Evolutionary conservation across 108 stramenopile genomes (phyloP).

Genomic region (Schizochytrium sp.): DNA sequence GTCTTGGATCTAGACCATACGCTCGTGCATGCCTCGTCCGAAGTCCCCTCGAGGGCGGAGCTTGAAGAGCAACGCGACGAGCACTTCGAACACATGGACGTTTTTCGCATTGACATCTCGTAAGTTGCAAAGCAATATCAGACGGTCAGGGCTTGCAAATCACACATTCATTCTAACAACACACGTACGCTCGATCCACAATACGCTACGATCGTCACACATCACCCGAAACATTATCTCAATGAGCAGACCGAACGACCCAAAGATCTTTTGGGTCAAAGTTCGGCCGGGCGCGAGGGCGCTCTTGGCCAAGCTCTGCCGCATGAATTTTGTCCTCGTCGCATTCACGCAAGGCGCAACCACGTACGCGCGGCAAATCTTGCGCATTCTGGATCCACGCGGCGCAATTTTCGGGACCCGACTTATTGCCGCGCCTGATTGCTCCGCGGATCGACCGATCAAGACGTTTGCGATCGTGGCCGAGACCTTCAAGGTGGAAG

Average conservation of each 20-base stretch:
- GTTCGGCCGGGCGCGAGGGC: not conserved
- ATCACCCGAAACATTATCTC: too few relatives aligned
- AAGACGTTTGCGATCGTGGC: not conserved
- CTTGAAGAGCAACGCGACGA: not conserved
- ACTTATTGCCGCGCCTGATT: not conserved
- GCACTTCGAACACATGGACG: not conserved
- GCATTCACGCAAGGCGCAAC: not conserved
- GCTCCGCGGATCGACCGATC: not conserved
- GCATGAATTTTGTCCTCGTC: not conserved
- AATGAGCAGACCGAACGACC: not conserved
- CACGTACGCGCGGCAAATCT: not conserved
- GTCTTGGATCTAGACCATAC: not conserved
- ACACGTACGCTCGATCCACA: too few relatives aligned
- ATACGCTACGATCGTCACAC: too few relatives aligned
- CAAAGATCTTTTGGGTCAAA: not conserved
- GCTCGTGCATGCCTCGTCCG: not conserved
- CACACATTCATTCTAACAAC: too few relatives aligned
- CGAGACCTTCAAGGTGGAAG: not conserved
- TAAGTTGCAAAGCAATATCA: not conserved
- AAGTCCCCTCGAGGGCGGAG: not conserved
- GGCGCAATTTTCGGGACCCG: not conserved
- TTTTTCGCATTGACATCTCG: not conserved
- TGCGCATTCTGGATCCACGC: not conserved
- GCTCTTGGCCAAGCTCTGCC: not conserved
- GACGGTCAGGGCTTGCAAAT: too few relatives aligned